Base-by-base conservation (phyloP, 768 basidiomycete species). In the Boletus patriciae region DNA sequence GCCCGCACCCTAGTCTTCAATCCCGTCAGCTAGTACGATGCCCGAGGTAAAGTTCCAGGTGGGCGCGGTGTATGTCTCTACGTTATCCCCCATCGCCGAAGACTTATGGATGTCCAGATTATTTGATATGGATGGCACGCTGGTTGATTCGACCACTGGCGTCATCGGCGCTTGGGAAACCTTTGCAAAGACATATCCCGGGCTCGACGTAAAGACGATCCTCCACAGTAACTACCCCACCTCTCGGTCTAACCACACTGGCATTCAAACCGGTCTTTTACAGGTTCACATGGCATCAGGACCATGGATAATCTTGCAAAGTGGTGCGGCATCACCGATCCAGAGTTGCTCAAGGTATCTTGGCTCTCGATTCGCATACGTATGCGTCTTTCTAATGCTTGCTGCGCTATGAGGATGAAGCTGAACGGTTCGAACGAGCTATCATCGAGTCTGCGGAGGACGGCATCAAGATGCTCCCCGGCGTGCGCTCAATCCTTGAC, bases 101-200 rank as follows among this genome's bases (percentile, higher is more conserved):
- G 44, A 25, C 50, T 54, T 27, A 50, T 11, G 8, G 8, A 29
- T 34, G 25, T 3, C 1, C 56, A 90, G 88, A 55, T 75, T 90
- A 15, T 90, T 90, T 65, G 88, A 91, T 69, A 91, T 90, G 89
- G 89, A 91, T 68, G 88, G 88, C 53, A 93, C 89, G 34, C 77
- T 90, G 49, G 79, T 90, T 61, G 89, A 94, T 68, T 93, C 90
- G 19, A 93, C 89, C 11, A 82, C 84, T 31, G 92, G 90, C 42
- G 91, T 95, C 33, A 74, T 83, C 27, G 90, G 87, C 27, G 91
- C 92, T 36, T 95, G 94, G 94, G 76, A 86, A 51, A 73, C 77
- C n/a, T 94, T 93, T 72, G 80, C 80, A 47, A 68, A 83, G 66
- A 79, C 81, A 55, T 94, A 94, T 69, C 84, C 86, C 4, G 70